Evolutionary conservation across 352 stramenopile species (phyloP).

Genomic region (Phytophthora tentaculata): DNA sequence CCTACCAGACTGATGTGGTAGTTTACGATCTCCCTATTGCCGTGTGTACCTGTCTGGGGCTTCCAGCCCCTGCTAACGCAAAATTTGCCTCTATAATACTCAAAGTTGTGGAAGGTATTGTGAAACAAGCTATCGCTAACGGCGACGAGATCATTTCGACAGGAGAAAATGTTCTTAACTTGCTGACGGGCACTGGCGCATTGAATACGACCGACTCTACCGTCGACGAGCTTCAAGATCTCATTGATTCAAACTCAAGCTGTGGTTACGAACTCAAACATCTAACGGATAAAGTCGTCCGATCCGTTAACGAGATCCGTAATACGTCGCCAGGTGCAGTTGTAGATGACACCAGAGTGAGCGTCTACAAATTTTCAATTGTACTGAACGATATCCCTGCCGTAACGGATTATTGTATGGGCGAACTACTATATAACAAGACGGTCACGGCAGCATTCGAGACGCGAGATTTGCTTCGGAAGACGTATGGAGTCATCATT

Average conservation of each 20-base stretch:
- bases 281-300: constrained; percentile 20
- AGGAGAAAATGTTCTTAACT: constrained; percentile 25
- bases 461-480: constrained; percentile 27
- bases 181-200: constrained; percentile 23
- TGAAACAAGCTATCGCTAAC: constrained; percentile 28
- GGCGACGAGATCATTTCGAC: constrained; percentile 25
- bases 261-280: constrained; percentile 32
- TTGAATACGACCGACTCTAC: constrained; percentile 8
- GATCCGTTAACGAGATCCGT: constrained; percentile 16
- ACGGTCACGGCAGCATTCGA: constrained; percentile 26
- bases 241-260: constrained; percentile 23
- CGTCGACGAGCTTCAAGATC: constrained; percentile 21
- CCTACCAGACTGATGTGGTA: constrained; percentile 24
- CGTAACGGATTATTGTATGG: constrained; percentile 31
- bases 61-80: constrained; percentile 16
- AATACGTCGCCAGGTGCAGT: constrained; percentile 12
- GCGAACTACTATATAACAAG: constrained; percentile 25
- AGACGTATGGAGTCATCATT: constrained; percentile 30
- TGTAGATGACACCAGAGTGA: constrained; percentile 24
- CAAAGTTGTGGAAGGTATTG: constrained; percentile 24
- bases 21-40: constrained; percentile 21
- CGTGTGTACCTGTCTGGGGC: constrained; percentile 21
- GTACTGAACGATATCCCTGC: constrained; percentile 27
- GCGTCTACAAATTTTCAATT: constrained; percentile 21
- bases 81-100: constrained; percentile 22